Base-by-base conservation (phyloP, 306 rosid species). In the Corylus heterophylla region DNA sequence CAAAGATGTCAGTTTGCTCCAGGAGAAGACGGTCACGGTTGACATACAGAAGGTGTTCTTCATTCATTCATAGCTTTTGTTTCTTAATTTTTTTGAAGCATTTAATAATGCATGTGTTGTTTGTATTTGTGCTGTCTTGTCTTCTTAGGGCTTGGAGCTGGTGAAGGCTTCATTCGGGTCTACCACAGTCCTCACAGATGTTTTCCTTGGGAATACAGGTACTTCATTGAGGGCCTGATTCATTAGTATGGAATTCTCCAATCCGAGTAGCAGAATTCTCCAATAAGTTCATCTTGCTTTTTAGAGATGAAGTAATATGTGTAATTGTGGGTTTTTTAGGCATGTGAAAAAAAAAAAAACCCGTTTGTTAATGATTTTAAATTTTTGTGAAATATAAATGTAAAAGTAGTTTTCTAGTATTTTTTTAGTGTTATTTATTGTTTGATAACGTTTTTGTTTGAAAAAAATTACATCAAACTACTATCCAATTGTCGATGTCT, bases 131-230 rank as follows among this genome's bases (percentile, higher is more conserved):
- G 4, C 3, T 39, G 16, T 8, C 6, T 16, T 39, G 16, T 8
- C 6, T 16, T 66, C 20, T 62, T n/a, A 67, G 71, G 71, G 71
- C 29, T 14, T 67, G 16, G 71, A 67, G 71, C 27, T 67, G 71
- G 7, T 67, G 39, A 67, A 3, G 71, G 50, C 42, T 39, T 67
- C 71, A 1, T 35, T 39, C 22, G 7, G 20, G 49, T 67, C 50
- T 18, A 6, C 50, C 50, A 18, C 71, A 8, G 71, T 67, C 47
- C 71, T 67, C 18, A 67, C 50, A 67, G 71, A 67, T 12, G 71
- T 67, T 67, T 67, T 67, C 50, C 71, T 67, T 67, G 71, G 71
- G 13, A 37, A 67, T 0, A 39, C 35, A 27, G 27, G 29, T 17
- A 27, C 44, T 62, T 12, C 8, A 12, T 29, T 16, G 68, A 61